phyloP scores from a whole-genome alignment of 371 early-diverging fungal genomes.

The Rhizopus arrhizus region DNA sequence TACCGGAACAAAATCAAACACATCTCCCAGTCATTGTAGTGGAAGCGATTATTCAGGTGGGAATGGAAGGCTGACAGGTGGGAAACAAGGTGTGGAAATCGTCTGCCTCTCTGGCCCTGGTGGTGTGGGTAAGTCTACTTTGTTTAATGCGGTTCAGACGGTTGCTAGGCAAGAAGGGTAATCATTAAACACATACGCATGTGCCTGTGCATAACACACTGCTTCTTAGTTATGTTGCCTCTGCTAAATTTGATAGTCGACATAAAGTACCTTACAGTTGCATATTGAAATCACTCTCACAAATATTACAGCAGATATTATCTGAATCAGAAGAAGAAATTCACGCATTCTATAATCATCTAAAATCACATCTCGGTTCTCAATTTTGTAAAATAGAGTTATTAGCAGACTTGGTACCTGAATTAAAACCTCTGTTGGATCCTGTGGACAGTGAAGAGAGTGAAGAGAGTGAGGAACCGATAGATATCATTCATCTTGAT shows the following conservation, averaged over 20 bases:
- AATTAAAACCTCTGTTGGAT: conserved; percentile 40
- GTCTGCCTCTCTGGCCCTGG: conserved; percentile 43
- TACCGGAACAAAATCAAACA: conserved; percentile 27
- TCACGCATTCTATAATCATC: conserved; percentile 34
- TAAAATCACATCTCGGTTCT: conserved; percentile 35
- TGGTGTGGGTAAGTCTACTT: conserved; percentile 50
- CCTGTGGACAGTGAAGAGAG: conserved; percentile 22
- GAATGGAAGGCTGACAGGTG: conserved; percentile 5
- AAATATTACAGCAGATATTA: conserved; percentile 47
- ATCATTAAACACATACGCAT: not conserved
- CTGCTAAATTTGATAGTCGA: conserved; percentile 43
- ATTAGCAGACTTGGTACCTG: conserved; percentile 45
- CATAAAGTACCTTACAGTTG: conserved; percentile 46
- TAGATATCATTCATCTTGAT: conserved; percentile 32
- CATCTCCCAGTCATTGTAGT: conserved; percentile 41
- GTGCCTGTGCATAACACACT: not conserved
- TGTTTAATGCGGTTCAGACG: conserved; percentile 40
- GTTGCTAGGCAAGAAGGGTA: conserved; percentile 49
- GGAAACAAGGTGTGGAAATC: conserved; percentile 36
- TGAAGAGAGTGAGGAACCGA: conserved; percentile 17
- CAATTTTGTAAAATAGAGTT: conserved; percentile 41
- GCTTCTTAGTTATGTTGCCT: conserved; percentile 38
- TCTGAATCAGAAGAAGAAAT: conserved; percentile 49
- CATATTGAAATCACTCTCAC: conserved; percentile 41
- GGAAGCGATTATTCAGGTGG: conserved; percentile 38